Evolutionary conservation across 2,329 filamentous ascomycete species (phyloP), one percentile per base, ranked within the genome.

Genomic region (Penicillium sp.): DNA sequence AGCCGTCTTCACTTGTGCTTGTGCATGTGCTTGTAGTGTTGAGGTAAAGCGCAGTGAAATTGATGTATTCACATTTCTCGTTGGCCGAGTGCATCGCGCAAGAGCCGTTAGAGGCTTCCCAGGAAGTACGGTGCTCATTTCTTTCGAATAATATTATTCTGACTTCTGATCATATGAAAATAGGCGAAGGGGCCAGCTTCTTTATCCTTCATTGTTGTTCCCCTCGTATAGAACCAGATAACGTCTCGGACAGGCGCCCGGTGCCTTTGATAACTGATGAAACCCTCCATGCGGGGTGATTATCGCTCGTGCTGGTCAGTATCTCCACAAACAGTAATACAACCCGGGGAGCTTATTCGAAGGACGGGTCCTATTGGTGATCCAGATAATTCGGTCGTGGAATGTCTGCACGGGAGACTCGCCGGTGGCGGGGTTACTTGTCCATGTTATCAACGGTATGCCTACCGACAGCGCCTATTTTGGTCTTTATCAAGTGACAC

Each of bases 21-120:
- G 55, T 19, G 59, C 56, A n/a, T 57, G 38, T 3, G 58, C 53
- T 45, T 63, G 53, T 10, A 67, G 47, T 13, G 64, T 66, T 19
- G 65, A 68, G 8, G 49, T 59, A n/a, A 56, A 63, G 17, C 65
- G 62, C 27, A 61, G 31, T 29, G 42, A 2, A 7, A 17, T 43
- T 3, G 27, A 35, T 19, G 41, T 6, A 38, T 45, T 50, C 38
- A 58, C 38, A 37, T 56, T 46, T n/a, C 38, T 35, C 15, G 31
- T 31, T 33, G 23, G 45, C 3, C 37, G 25, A 37, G 31, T 46
- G 31, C 51, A 56, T 55, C 56, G 37, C 6, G 40, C 23, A 49
- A 58, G 46, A 27, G 27, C 40, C 2, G 46, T 46, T 38, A 50
- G 33, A 43, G 56, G 52, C 50, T 45, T 58, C 38, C 56, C 23